phyloP scores from a whole-genome alignment of 2,329 filamentous ascomycete species.

The Chaetoscypha palmicola region DNA sequence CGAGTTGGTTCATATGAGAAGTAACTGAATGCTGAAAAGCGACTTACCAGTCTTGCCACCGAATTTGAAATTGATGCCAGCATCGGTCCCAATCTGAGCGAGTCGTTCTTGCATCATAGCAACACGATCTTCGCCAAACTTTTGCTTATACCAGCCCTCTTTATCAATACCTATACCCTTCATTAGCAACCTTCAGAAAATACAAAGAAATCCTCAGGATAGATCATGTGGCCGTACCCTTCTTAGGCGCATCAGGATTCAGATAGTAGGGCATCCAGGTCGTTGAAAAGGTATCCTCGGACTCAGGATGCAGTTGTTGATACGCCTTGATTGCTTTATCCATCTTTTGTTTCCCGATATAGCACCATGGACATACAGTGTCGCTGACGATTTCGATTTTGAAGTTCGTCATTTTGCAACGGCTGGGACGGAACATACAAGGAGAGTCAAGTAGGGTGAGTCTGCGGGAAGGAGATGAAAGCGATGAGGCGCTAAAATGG shows the following conservation, averaged over 20 bases:
- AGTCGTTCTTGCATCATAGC: constrained; percentile 52
- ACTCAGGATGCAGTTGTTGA: constrained; percentile 52
- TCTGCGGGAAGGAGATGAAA: not conserved
- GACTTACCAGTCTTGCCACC: constrained; percentile 58
- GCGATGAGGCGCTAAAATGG: not conserved
- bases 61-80: constrained; percentile 67
- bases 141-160: constrained; percentile 50
- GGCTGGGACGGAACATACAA: constrained; percentile 21
- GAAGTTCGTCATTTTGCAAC: constrained; percentile 60
- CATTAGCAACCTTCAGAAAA: no score
- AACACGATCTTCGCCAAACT: constrained; percentile 57
- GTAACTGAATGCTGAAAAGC: no score
- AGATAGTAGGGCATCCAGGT: constrained; percentile 78
- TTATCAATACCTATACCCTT: constrained; percentile 41
- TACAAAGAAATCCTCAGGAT: no score
- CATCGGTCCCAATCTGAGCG: constrained; percentile 47
- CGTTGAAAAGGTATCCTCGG: constrained; percentile 62
- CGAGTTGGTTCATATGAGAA: not conserved
- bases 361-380: constrained; percentile 74
- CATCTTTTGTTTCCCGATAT: constrained; percentile 71
- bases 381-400: constrained; percentile 75
- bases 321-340: constrained; percentile 64
- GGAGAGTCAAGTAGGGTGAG: no score
- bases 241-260: constrained; percentile 54
- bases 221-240: constrained; percentile 35